Base-by-base conservation (phyloP, 2,329 filamentous ascomycete species). In the Colletotrichum shisoi region DNA sequence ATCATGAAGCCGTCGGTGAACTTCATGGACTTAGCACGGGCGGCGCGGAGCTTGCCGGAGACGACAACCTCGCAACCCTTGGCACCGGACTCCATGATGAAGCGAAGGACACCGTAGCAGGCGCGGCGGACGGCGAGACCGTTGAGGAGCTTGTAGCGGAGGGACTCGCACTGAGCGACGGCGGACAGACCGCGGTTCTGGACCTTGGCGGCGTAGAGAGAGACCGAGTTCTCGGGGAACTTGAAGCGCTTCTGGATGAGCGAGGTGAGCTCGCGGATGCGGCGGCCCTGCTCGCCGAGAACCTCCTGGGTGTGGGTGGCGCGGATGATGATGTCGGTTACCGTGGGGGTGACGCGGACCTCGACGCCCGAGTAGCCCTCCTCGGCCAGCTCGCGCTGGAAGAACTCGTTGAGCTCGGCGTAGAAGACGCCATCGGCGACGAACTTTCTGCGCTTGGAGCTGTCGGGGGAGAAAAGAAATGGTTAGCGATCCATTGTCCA, bases 1-100 rank as follows among this genome's bases (percentile, higher is more conserved):
- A 99, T 99, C 95, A 99, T 99, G 93, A 99, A 99, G 82, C 95
- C 95, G 84, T 99, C 94, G 84, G 95, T 99, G 91, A 99, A 99
- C 91, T 99, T 99, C 95, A 99, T 99, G 86, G 89, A 93, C 93
- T 99, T 99, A 84, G 95, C 95, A 88, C 95, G 93, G 79, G 95
- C 95, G 82, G 95, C 95, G 80, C 95, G 91, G 77, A 99, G 92
- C 91, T 99, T 99, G 83, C 95, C 95, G 76, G 93, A 97, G 75
- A 99, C 95, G 80, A 99, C 95, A 74, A 99, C 95, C 87, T 99
- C 95, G 83, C 95, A 99, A 84, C 95, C 95, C 92, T 99, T 99
- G 84, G 95, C 95, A 80, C 95, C 95, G 76, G 88, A 92, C 92
- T 99, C 95, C 95, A 99, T 99, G 86, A 99, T 99, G 89, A 99